Base-by-base conservation (phyloP, 2,329 filamentous ascomycete genomes). In the Xylariaceae sp. region DNA sequence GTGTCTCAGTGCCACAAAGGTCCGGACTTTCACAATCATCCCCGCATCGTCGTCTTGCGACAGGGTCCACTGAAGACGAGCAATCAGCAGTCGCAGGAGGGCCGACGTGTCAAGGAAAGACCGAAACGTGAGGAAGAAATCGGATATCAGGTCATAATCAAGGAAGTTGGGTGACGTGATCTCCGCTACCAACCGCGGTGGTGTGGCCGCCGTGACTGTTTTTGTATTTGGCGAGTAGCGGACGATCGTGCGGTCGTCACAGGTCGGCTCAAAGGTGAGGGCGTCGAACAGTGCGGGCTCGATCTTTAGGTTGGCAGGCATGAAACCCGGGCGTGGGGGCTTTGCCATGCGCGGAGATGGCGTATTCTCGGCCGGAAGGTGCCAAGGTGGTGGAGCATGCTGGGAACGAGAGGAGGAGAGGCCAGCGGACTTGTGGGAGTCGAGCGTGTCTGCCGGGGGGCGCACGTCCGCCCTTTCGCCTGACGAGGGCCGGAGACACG, bases 101-200 rank as follows among this genome's bases (percentile, higher is more conserved):
- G 90, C 83, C 14, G 73, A 70, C 0, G 85, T 72, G 9, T 86
- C 81, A 43, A 98, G 70, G 57, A 96, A 98, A 3, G 85, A 77
- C 34, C 92, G 85, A 57, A 88, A 98, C 0, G 92, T 97, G 15
- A 98, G 76, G 56, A 98, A 98, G 64, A 98, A 98, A 61, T 98
- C 92, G 1, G 92, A 97, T 4, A 98, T 78, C 4, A 98, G 74
- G 55, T 97, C 90, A 60, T 98, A 98, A 61, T 98, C 90, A 56
- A 98, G 78, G 59, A 97, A 96, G 34, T 81, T 88, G 12, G 92
- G 88, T 1, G 92, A 97, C 0, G 92, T 97, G 47, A 98, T 96
- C 64, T 98, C 89, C 9, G 90, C 89, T 34, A 98, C 86, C 26
- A 98, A 78, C 9, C 92, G 83, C 3, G 89, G 82, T 2, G 90